Base-by-base conservation (phyloP, 2,329 filamentous ascomycete species). In the Aspergillus thermomutatus region DNA sequence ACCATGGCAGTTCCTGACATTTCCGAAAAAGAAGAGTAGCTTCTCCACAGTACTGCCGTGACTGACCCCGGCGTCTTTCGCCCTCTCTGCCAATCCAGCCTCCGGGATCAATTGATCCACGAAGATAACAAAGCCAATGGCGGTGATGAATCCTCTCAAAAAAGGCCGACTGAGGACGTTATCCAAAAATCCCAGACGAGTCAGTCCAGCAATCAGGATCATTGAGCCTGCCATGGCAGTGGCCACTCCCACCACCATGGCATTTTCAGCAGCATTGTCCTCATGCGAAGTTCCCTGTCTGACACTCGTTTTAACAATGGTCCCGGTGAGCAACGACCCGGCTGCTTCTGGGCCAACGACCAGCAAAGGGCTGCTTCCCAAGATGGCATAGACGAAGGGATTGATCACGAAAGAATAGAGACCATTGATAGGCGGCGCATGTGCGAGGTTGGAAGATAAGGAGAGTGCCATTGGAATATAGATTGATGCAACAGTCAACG, bases 401-500 rank as follows among this genome's bases (percentile, higher is more conserved):
- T 92, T 92, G 78, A 97, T 91, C 60, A 95, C 90, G 71, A 97
- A 97, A 17, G 90, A 86, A 76, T 97, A 99, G 3, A 99, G 82
- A 0, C 94, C 94, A 69, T 96, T 93, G 67, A 97, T 92, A 0
- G 94, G 89, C 8, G 93, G 92, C 1, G 97, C 86, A 71, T 97
- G 94, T 5, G 89, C 92, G 45, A 99, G 86, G 69, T 97, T 97
- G 43, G 91, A 87, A 54, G 94, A 92, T 62, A 95, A 88, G 0
- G 94, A 97, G 14, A 99, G 83, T 0, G 92, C 89, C 92, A 99
- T 97, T 52, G 94, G 94, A 40, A 99, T 89, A 73, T 99, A 99
- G 78, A 99, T 94, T 26, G 92, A 96, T n/a, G 93, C 91, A 79
- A 99, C 88, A n/a, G 94, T 97, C 60, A 97, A 73, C 50, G 93